A percentile compares a stretch with the other conserved stretches of the same genome.
phyloP scores from a whole-genome alignment of 2,329 filamentous ascomycete genomes.

The Xylaria sp. region DNA sequence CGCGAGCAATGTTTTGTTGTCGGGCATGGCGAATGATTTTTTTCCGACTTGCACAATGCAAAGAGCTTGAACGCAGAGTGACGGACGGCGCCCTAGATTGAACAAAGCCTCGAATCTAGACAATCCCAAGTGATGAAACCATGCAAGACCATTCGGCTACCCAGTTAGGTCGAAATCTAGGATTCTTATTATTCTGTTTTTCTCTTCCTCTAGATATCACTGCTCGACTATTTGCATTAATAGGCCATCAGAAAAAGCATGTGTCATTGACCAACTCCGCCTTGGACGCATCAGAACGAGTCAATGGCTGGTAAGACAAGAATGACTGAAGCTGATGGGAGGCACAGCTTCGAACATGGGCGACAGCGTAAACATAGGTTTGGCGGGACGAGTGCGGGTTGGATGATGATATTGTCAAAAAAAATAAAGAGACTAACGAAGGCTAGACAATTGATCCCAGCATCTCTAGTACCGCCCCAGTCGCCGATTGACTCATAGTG shows the following conservation, averaged over 20 bases:
- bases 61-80: not conserved
- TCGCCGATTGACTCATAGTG: conserved; percentile 36
- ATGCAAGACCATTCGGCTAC: not conserved
- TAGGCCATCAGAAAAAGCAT: conserved; percentile 18
- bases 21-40: conserved; percentile 21
- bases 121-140: conserved; percentile 4
- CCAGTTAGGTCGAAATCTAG: not conserved
- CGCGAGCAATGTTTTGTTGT: conserved; percentile 34
- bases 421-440: not conserved
- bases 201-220: not conserved
- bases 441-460: not conserved
- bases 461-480: not conserved
- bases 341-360: not conserved
- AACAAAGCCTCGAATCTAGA: not conserved
- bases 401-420: conserved; percentile 9
- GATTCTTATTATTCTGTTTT: not conserved
- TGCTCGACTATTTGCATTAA: conserved; percentile 11
- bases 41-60: not conserved
- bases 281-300: not conserved
- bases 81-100: not conserved
- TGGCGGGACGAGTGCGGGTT: not conserved
- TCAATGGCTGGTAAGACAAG: not conserved
- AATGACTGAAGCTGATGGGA: not conserved
- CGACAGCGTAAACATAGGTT: conserved; percentile 9
- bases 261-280: conserved; percentile 1